phyloP scores from a whole-genome alignment of 1,284 basidiomycete species.

The Tilletia indica region DNA sequence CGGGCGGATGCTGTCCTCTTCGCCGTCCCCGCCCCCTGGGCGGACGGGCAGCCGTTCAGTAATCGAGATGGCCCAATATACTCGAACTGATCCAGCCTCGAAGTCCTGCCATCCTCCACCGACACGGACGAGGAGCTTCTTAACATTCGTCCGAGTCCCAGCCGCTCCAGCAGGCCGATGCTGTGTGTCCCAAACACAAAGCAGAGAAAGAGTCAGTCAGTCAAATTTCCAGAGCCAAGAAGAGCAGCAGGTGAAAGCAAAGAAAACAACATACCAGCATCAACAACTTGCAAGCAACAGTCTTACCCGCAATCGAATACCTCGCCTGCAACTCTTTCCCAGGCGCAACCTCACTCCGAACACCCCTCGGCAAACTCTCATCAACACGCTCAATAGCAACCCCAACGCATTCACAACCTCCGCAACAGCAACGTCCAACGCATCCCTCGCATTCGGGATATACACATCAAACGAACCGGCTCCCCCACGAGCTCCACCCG shows the following conservation, averaged over 20 bases:
- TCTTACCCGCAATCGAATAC: slow-evolving; percentile 70
- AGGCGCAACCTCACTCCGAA: slow-evolving; percentile 63
- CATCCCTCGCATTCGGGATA: slow-evolving; percentile 71
- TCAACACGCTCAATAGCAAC: slow-evolving; percentile 76
- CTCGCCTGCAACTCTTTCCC: slow-evolving; percentile 77
- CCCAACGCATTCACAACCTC: slow-evolving; percentile 69
- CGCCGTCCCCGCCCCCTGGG: too few species aligned
- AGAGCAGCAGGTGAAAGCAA: slow-evolving; percentile 25
- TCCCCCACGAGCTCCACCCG: slow-evolving; percentile 23
- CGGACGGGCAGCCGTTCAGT: not conserved
- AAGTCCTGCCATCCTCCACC: slow-evolving; percentile 76
- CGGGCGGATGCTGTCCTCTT: too few species aligned
- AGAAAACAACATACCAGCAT: slow-evolving; percentile 62
- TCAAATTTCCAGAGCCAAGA: too few species aligned
- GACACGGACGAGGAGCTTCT: slow-evolving; percentile 49
- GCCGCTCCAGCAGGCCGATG: slow-evolving; percentile 53
- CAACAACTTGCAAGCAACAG: slow-evolving; percentile 72
- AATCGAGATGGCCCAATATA: slow-evolving; percentile 3
- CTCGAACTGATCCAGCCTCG: slow-evolving; percentile 65
- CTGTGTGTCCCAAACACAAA: slow-evolving; percentile 23
- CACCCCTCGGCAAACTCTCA: slow-evolving; percentile 64
- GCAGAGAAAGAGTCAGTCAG: not conserved
- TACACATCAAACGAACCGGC: slow-evolving; percentile 59
- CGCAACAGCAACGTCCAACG: slow-evolving; percentile 76
- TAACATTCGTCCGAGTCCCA: slow-evolving; percentile 39